Base-by-base conservation (phyloP, 179 eudicot genomes). In the Beta corolliflora region DNA sequence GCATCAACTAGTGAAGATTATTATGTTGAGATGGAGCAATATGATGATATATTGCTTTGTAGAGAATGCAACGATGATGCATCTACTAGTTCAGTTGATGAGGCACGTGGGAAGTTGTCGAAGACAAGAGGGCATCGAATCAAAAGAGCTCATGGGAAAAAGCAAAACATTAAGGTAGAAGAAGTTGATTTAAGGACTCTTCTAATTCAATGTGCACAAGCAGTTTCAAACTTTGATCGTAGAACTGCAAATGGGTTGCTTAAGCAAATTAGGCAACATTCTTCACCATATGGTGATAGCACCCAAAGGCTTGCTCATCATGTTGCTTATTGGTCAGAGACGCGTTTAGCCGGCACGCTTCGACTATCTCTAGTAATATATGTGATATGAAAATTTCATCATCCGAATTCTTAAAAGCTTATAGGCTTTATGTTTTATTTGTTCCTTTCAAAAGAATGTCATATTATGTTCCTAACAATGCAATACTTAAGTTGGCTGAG, bases 221-320 rank as follows among this genome's bases (percentile, higher is more conserved):
- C 89, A 29, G 87, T 89, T 41, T 83, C 86, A 1, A 81, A 63
- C 70, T 84, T 82, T 53, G 88, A 87, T 52, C 46, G 75, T 13
- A 81, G 82, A 48, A 87, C 29, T 21, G 87, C 86, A 31, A 80
- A 84, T 82, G 87, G 87, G 71, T 72, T 84, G 15, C 80, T 90
- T 10, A 72, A 79, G 56, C 82, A 85, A 48, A 86, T 90, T 19
- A 83, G 85, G 85, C 79, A 58, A n/a, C 85, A 89, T 36, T 83
- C 90, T 54, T 86, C 90, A 16, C 86, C 77, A 10, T 68, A 58
- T 29, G 93, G 91, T 16, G 80, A 86, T 60, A 87, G 87, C 46
- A 72, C 59, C n/a, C 82, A 87, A 23, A 71, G 87, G 46, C 59
- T 84, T 29, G 80, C 87, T 12, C 77, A 82, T 78, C 83, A 80